A percentile compares a stretch with the other conserved stretches of the same genome.
Conservation (phyloP, 176 grass and related monocot species). For the Oryza coarctata region DNA sequence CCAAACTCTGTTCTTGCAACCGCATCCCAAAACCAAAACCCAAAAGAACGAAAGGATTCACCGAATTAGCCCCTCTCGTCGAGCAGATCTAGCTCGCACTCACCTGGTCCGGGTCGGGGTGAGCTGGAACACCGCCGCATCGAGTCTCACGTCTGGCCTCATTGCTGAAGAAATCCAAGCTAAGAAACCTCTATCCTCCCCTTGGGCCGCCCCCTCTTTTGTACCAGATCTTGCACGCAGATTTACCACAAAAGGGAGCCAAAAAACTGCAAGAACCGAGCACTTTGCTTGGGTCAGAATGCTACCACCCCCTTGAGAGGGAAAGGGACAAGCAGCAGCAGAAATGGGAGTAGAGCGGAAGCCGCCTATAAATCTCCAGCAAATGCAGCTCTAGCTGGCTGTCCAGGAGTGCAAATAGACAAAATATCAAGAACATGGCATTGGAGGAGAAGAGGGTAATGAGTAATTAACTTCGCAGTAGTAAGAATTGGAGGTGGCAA, state of each 20-base stretch:
- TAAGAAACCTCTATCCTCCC: background rate
- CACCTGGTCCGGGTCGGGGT: slow-evolving; percentile 94
- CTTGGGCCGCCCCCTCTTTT: background rate
- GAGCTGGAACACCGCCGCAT: slow-evolving; percentile 86
- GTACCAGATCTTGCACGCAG: slow-evolving; percentile 44
- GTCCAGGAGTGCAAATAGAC: background rate
- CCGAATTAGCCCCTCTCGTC: background rate
- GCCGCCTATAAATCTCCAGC: slow-evolving; percentile 36
- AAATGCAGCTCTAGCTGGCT: slow-evolving; percentile 13
- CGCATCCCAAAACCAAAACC: slow-evolving; percentile 7
- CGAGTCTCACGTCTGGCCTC: slow-evolving; percentile 73
- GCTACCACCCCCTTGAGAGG: slow-evolving; percentile 32
- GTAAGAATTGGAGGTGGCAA: slow-evolving; percentile 35
- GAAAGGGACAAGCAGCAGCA: slow-evolving; percentile 40
- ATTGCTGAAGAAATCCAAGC: slow-evolving; percentile 38
- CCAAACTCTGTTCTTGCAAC: background rate
- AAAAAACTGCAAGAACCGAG: slow-evolving; percentile 37
- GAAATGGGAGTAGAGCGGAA: slow-evolving; percentile 1
- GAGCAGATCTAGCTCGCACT: slow-evolving; percentile 41
- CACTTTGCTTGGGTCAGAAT: slow-evolving; percentile 46
- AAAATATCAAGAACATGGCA: slow-evolving; percentile 31
- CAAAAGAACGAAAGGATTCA: slow-evolving; percentile 3
- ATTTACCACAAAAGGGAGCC: background rate
- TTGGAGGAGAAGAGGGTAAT: slow-evolving; percentile 39
- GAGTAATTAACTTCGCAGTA: slow-evolving; percentile 29